These are phyloP conservation scores for Tylopilus subfusipes DNA, from an alignment of 768 basidiomycete genomes.

Conservation along the genomic window DNA sequence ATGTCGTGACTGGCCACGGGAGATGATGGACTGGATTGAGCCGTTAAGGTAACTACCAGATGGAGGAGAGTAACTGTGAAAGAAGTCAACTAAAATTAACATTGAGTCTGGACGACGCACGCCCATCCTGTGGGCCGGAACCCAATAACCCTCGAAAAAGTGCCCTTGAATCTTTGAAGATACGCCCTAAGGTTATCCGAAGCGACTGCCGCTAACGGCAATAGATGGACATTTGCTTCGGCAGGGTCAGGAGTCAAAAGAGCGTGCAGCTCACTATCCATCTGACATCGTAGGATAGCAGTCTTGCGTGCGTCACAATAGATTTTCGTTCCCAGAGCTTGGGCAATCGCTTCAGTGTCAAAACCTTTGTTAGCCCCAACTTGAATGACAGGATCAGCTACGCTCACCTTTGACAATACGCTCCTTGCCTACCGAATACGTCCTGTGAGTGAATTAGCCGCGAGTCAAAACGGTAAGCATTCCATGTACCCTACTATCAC, in stretches of 20 bases:
- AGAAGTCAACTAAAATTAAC: not conserved
- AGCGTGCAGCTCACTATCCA: conserved; percentile 75
- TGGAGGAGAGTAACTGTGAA: conserved; percentile 59
- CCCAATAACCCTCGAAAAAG: conserved; percentile 69
- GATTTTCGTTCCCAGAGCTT: conserved; percentile 74
- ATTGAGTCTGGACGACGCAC: conserved; percentile 41
- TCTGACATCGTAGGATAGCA: conserved; percentile 78
- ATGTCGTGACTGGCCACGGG: conserved; percentile 56
- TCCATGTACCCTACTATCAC: conserved; percentile 67
- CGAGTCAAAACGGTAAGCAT: not conserved
- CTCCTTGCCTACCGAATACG: conserved; percentile 97
- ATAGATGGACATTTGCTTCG: conserved; percentile 78
- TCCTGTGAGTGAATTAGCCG: conserved; percentile 44
- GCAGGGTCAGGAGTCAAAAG: conserved; percentile 75
- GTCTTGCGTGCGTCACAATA: conserved; percentile 87
- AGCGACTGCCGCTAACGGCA: conserved; percentile 72
- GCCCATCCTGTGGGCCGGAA: conserved; percentile 98
- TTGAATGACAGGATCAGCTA: not conserved
- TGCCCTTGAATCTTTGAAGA: conserved; percentile 66
- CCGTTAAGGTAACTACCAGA: conserved; percentile 60
- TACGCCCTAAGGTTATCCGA: conserved; percentile 78
- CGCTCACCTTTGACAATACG: conserved; percentile 86
- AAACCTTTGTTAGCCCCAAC: not conserved
- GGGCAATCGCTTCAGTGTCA: conserved; percentile 67
- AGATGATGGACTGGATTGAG: conserved; percentile 65